Percentiles rank a stretch among this genome's conserved stretches.
Evolutionary conservation across 108 stramenopile genomes (phyloP).

Genomic region (Poteriospumella lacustris): DNA sequence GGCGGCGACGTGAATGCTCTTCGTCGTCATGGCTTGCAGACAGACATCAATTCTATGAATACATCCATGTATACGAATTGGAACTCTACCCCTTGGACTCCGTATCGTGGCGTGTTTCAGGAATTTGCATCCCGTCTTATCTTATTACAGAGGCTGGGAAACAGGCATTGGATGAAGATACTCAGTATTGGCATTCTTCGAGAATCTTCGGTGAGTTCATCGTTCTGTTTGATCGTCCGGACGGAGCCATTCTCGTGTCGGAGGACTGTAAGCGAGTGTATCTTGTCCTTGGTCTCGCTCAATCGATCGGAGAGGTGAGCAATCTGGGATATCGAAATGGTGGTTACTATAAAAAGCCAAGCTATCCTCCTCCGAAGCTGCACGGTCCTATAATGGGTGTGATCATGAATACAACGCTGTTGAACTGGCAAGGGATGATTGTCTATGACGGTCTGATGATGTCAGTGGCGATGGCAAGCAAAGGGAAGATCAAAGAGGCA

Average conservation of each 20-base stretch:
- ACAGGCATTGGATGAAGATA: neutral
- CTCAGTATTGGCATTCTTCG: neutral
- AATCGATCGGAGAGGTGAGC: neutral
- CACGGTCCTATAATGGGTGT: neutral
- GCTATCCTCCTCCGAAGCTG: neutral
- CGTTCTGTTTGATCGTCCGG: neutral
- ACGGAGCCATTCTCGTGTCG: neutral
- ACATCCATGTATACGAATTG: no score
- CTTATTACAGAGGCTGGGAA: neutral
- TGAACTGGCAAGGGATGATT: neutral
- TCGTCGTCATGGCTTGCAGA: no score
- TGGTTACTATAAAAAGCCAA: neutral
- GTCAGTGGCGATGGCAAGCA: no score
- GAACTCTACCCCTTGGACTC: no score
- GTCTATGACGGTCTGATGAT: neutral
- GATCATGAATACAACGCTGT: neutral
- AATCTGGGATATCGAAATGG: neutral
- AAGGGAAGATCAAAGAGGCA: no score
- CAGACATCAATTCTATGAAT: no score
- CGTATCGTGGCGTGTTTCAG: no score
- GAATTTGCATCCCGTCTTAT: no score
- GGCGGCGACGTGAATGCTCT: no score
- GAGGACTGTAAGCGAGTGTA: neutral
- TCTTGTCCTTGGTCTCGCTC: neutral
- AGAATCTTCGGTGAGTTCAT: neutral